Base-by-base conservation (phyloP, 768 basidiomycete genomes). In the Termitomyces sp. region DNA sequence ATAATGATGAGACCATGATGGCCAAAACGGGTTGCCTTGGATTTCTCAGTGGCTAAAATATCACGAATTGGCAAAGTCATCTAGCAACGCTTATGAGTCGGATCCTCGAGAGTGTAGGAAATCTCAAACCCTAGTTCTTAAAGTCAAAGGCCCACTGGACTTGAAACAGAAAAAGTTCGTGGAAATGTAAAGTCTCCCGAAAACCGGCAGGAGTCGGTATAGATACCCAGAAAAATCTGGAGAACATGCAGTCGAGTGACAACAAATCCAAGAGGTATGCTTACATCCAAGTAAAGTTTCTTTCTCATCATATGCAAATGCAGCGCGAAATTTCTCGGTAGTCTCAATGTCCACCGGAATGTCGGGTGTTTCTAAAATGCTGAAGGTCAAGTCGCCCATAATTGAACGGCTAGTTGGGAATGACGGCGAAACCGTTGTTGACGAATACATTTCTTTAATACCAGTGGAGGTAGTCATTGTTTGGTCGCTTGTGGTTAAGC, bases 61-160 rank as follows among this genome's bases (percentile, higher is more conserved):
- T 98, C 96, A 43, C 84, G 83, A 56, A 97, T 85, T 13, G 96
- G 96, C 30, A 99, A 77, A 22, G 96, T 86, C 96, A 99, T 98
- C 95, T 98, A 64, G 12, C 5, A 22, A 46, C 44, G n/a, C 26
- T 40, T 26, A 50, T 58, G 43, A 57, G 55, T 40, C 14, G 4
- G n/a, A 10, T 7, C 36, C 36, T 16, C 5, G 30, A 33, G n/a
- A 14, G 13, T 22, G 33, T 55, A n/a, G n/a, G 9, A 61, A 27
- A n/a, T 58, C n/a, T 32, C 53, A 69, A 65, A 93, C 96, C 76
- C 86, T 84, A 13, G 94, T 98, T 69, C 88, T 90, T 44, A 82
- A 77, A 53, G 89, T 83, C 49, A 96, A 69, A 32, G 90, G 83
- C 5, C 93, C 86, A 43, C 84, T 89, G 5, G 95, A 94, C 68